A percentile compares a stretch with the other conserved stretches of the same genome.
Conservation (phyloP, 2,329 filamentous ascomycete species). For the Lomentospora prolificans region DNA sequence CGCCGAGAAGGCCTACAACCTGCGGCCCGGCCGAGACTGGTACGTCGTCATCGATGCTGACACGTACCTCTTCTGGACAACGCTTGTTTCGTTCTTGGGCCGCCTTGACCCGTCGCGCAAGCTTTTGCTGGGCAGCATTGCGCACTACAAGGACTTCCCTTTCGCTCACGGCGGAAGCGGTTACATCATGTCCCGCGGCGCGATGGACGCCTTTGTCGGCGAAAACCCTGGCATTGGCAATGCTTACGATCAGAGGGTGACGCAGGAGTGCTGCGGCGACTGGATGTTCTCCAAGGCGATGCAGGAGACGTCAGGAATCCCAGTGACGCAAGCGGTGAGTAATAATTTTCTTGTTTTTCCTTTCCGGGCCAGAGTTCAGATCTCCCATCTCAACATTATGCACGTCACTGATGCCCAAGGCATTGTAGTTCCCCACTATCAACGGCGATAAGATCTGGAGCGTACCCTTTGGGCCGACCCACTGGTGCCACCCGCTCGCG, state of each 20-base stretch:
- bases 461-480: slow-evolving; percentile 34
- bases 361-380: too few relatives aligned
- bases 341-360: neutral
- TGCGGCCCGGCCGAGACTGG: slow-evolving; percentile 44
- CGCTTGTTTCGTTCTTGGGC: slow-evolving; percentile 39
- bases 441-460: slow-evolving; percentile 45
- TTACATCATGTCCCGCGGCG: slow-evolving; percentile 42
- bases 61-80: slow-evolving; percentile 47
- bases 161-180: slow-evolving; percentile 51
- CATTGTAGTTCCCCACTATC: slow-evolving; percentile 34
- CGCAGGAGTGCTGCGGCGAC: slow-evolving; percentile 40
- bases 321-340: slow-evolving; percentile 6
- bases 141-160: slow-evolving; percentile 31
- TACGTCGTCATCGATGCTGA: slow-evolving; percentile 52
- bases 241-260: slow-evolving; percentile 35
- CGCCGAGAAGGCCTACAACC: slow-evolving; percentile 43
- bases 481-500: slow-evolving; percentile 48
- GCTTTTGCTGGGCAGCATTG: slow-evolving; percentile 41
- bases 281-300: slow-evolving; percentile 38
- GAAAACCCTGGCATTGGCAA: slow-evolving; percentile 31
- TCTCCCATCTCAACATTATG: slow-evolving; percentile 27
- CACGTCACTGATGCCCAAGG: slow-evolving; percentile 22
- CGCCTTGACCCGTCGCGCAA: slow-evolving; percentile 31
- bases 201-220: slow-evolving; percentile 37
- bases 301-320: slow-evolving; percentile 26